Evolutionary conservation across 768 basidiomycete species (phyloP), one percentile per base, ranked within the genome.

Genomic region (Kondoa subrosea): DNA sequence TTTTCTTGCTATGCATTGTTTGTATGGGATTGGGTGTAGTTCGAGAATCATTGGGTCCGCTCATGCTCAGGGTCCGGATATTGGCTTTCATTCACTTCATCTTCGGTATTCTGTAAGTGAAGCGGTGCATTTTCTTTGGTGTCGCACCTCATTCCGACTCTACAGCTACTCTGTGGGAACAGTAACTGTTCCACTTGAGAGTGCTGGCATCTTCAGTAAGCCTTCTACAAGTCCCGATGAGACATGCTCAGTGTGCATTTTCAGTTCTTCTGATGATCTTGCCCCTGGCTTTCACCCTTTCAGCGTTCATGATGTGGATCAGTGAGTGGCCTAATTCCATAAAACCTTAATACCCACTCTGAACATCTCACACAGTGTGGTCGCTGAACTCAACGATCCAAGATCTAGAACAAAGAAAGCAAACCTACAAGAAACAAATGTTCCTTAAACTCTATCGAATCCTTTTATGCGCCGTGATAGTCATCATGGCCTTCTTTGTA

Each of bases 241-340:
- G 29, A 8, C 21, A 31, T 31, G 27, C 89, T 63, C 82, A 95
- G 30, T 32, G 29, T 63, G 15, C 4, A 25, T 30, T 4, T 25
- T 12, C 61, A 63, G 61, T 75, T 64, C 80, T 99, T 69, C 75
- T 95, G 72, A 91, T 97, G 75, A 88, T 97, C 70, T 85, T 96
- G 69, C 95, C 95, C 3, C 81, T 99, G 62, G 89, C 93, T 0
- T 87, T 97, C 78, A 91, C 91, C 0, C 81, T 99, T n/a, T 93
- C 91, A 67, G 86, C 86, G 1, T 99, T 96, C 81, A 82, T 99
- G 29, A 81, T 93, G 71, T 97, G 93, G 93, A 96, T 93, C 73
- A 85, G 90, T 90, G 70, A 31, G 81, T 77, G 65, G 17, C 3
- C 67, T 31, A 1, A 59, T 34, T 14, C 21, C 56, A 8, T 50